Evolutionary conservation across 345 rosid genomes (phyloP), one percentile per base, ranked within the genome.

Genomic region (Turnera subulata): DNA sequence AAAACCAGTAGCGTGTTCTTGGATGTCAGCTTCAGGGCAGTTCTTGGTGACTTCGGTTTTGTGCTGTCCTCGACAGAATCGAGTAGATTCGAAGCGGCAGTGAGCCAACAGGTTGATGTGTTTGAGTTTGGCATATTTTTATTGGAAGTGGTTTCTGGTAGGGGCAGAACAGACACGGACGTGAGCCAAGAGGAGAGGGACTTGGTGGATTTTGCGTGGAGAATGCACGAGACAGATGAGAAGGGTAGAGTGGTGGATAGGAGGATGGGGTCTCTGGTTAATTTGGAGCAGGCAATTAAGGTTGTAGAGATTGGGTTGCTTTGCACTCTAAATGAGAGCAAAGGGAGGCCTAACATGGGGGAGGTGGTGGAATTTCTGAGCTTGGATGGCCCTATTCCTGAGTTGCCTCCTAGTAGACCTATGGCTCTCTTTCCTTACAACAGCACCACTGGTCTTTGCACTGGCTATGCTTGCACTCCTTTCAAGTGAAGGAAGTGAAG

Each of bases 241-340:
- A 73, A 69, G 50, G 45, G 19, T 25, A 76, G 71, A 52, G 64
- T 67, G 17, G 65, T 78, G 2, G 83, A 81, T 58, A 18, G 61
- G 37, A 78, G 81, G 66, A 78, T 81, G 86, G 83, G 81, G 10
- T 61, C 81, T 2, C 22, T 76, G 46, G 56, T 73, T 13, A 81
- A 73, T 59, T 39, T 47, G 45, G 76, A 78, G 46, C 81, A 78
- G 26, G 80, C 80, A 15, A 60, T 67, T 53, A 64, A 61, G n/a
- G 77, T 71, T 0, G 0, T 73, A 24, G 79, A 78, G 51, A 71
- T 81, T 14, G 77, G 77, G 37, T 39, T 73, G 59, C 76, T 73
- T 24, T 76, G 79, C 23, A 73, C 86, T 13, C 25, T 76, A 11
- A 78, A 73, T n/a, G 81, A 78, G 70, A 67, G 57, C 13, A 75